Base-by-base conservation (phyloP, 2,329 filamentous ascomycete genomes). In the Neofusicoccum ribis region DNA sequence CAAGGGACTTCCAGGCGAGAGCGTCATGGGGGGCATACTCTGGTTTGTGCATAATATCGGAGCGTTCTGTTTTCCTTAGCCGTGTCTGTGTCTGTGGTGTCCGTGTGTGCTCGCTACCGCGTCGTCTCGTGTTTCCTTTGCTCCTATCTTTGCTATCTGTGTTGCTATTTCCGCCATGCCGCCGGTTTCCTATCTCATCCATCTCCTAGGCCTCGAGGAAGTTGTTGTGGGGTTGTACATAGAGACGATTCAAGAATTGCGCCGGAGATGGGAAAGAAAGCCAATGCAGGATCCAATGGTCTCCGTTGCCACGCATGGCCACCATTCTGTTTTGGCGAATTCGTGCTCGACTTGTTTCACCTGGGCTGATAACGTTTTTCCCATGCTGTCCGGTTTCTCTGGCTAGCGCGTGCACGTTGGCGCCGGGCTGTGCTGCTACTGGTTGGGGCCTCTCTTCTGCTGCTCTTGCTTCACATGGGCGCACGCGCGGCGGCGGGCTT, bases 1-100 rank as follows among this genome's bases (percentile, higher is more conserved):
- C 12, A 20, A n/a, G 54, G 41, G 27, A 36, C 39, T 58, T 14
- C 14, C 15, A 27, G 54, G 39, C 27, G 56, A 47, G 39, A 60
- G 56, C 43, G 56, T 60, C 37, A 60, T 47, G 41, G 43, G 43
- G 43, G 27, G 52, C 56, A 60, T 60, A 47, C 41, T 60, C 56
- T 60, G 56, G 56, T 60, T 58, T 60, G 56, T 60, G 56, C 56
- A 60, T 60, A 60, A 60, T 47, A 60, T 60, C 56, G 56, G 56
- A 60, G 56, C 56, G 56, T 60, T 60, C 39, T 60, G 41, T 46
- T 37, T 47, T 39, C 31, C 34, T 37, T 37, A 44, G 17, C 20
- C 39, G 52, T 23, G 51, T 27, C 14, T 27, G 17, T 43, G 34
- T 51, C 27, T 37, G n/a, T 27, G 14, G 31, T 37, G 51, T 56